phyloP scores from a whole-genome alignment of 176 grass and related monocot species.

The Juncus inflexus region DNA sequence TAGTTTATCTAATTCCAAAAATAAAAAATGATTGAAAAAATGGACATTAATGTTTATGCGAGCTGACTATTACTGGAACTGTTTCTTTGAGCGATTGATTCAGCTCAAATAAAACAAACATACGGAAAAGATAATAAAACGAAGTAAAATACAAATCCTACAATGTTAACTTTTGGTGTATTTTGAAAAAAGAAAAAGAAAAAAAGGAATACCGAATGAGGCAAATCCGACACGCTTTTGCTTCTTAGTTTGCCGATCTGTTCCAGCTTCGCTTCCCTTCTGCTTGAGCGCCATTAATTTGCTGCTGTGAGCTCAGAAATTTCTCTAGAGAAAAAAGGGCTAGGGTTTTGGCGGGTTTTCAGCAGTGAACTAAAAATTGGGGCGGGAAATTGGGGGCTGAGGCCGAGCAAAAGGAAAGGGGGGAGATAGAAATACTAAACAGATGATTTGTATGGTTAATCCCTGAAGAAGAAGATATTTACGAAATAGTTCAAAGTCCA shows the following conservation, averaged over 20 bases:
- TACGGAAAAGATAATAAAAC: background rate
- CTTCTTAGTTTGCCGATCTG: conserved; percentile 54
- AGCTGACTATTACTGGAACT: no score
- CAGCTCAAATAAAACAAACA: background rate
- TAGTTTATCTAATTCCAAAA: background rate
- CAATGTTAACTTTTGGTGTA: background rate
- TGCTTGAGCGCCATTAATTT: conserved; percentile 84
- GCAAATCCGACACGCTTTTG: conserved; percentile 82
- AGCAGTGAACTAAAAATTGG: background rate
- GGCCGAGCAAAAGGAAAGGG: background rate
- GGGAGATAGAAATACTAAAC: conserved; percentile 36
- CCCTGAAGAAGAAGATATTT: background rate
- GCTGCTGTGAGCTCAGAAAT: background rate
- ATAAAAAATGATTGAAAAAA: background rate
- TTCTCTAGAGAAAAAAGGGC: background rate
- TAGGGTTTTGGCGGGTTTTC: conserved; percentile 40
- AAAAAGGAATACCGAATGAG: conserved; percentile 31
- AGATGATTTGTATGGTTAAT: background rate
- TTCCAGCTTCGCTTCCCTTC: conserved; percentile 32
- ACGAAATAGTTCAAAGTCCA: background rate
- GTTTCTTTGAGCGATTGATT: no score
- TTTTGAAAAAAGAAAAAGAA: background rate
- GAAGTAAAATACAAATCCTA: background rate
- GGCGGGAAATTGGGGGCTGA: conserved; percentile 13
- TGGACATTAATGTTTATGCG: no score